A percentile compares a stretch with the other conserved stretches of the same genome.
Evolutionary conservation across 495 filamentous ascomycete genomes (phyloP).

Genomic region (Penicillium mononematosum): DNA sequence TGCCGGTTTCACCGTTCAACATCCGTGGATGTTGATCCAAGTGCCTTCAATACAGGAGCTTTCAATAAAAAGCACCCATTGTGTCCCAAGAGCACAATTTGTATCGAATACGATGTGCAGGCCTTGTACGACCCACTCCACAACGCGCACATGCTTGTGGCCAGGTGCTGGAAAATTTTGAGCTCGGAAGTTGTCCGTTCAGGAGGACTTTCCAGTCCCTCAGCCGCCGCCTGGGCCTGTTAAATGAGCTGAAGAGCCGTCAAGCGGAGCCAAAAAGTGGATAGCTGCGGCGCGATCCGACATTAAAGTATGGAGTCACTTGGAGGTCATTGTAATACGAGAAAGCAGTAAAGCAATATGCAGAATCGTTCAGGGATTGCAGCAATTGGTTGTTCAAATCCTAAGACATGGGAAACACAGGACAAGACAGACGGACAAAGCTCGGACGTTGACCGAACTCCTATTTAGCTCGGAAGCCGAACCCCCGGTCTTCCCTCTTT

Average conservation of each 20-base stretch:
- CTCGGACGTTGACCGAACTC: conserved; percentile 31
- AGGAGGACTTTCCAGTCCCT: conserved; percentile 1
- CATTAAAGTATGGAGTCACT: conserved; percentile 17
- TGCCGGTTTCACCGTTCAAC: conserved; percentile 23
- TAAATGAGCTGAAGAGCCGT: conserved; percentile 8
- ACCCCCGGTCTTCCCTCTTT: not conserved
- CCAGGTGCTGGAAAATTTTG: not conserved
- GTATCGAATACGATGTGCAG: not conserved
- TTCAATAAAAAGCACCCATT: conserved; percentile 13
- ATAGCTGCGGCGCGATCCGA: conserved; percentile 17
- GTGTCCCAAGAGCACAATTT: conserved; percentile 6
- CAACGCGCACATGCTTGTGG: not conserved
- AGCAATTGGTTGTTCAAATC: conserved; percentile 2
- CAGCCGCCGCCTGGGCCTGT: conserved; percentile 1
- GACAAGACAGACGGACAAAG: not conserved
- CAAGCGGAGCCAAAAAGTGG: conserved; percentile 22
- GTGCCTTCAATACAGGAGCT: conserved; percentile 16
- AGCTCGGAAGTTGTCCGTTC: conserved; percentile 26
- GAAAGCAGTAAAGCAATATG: not conserved
- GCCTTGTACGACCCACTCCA: conserved; percentile 5
- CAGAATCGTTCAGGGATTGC: not conserved
- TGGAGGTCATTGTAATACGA: not conserved
- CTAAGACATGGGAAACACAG: not conserved
- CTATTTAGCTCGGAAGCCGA: conserved; percentile 11
- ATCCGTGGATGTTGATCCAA: conserved; percentile 13